Evolutionary conservation across 495 filamentous ascomycete species (phyloP), one percentile per base, ranked within the genome.

Genomic region (Penicillium atrosanguineum): DNA sequence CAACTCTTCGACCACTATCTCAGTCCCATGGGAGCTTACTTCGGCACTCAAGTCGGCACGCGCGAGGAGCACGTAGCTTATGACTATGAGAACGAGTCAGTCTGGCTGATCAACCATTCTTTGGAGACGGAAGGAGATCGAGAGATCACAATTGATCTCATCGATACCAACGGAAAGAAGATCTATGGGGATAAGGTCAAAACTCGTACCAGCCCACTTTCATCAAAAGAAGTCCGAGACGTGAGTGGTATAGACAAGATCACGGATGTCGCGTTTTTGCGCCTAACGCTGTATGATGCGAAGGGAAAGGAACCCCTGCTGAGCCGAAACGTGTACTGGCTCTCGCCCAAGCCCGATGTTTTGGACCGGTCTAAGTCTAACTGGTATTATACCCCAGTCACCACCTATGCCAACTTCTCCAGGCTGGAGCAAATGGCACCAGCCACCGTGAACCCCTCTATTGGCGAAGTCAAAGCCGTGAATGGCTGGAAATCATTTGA

Each of bases 1-100:
- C 81, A 83, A 50, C 58, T 87, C 2, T 84, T 85, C 62, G 84
- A 87, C 54, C 85, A 83, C 52, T 86, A 86, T 55, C 65, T 86
- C 23, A 74, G 70, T 19, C 77, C 83, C 0, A 78, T 75, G 5
- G 84, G 80, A 0, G 70, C 78, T 2, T 87, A 83, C 50, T 87
- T 82, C 44, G 85, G 85, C 0, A 73, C 79, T 4, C 86, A 85
- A 56, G 61, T 73, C 0, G 82, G 76, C 2, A 57, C 65, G 9
- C 68, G 81, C 8, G 41, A 62, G n/a, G 83, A 86, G 57, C 80
- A 84, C 46, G 79, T 82, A 6, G 78, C 73, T 0, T 86, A 79
- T 49, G 76, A 85, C 50, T 82, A 82, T 46, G 61, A 68, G 4
- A 63, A 55, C 11, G 64, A 72, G 28, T 56, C 45, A 0, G 61